Base-by-base conservation (phyloP, 2,329 filamentous ascomycete genomes). In the Didymella pomorum region DNA sequence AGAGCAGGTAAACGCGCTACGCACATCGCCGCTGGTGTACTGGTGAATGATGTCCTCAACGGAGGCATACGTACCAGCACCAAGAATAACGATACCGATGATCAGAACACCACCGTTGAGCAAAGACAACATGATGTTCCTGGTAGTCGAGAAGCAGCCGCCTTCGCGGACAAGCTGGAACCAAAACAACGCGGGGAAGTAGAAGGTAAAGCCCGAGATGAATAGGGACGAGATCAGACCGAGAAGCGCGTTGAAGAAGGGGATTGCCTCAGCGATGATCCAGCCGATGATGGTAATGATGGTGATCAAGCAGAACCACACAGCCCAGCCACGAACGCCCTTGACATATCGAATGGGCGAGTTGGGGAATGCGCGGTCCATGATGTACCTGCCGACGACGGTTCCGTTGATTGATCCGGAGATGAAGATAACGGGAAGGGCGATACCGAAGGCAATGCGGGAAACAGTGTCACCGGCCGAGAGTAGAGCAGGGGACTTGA, bases 361-460 rank as follows among this genome's bases (percentile, higher is more conserved):
- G 81, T 52, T 82, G 76, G 78, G 88, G 87, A 52, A 89, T 70
- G 55, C 87, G 83, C 47, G 86, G 78, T 73, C 89, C 89, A 76
- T 73, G 64, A 90, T 80, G 71, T 89, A 89, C 68, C 89, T 89
- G 49, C 82, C 82, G 9, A 87, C 87, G 2, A 91, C 86, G 61
- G 89, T 87, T 25, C 84, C 87, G 73, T 90, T 89, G 68, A 92
- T 90, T 20, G 89, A 69, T 53, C 89, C 89, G 0, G 88, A 87
- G 56, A 92, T 87, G 60, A 92, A 82, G 64, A 91, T 91, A 26
- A 90, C 90, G 29, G 89, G 88, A 3, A 89, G 81, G 0, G 89
- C 89, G 56, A 91, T 79, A 29, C 87, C 88, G 77, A 87, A 92
- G n/a, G 89, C 89, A 14, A 89, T 79, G 70, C 90, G 89, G n/a